phyloP scores from a whole-genome alignment of 768 basidiomycete species.

The Imleria badia region DNA sequence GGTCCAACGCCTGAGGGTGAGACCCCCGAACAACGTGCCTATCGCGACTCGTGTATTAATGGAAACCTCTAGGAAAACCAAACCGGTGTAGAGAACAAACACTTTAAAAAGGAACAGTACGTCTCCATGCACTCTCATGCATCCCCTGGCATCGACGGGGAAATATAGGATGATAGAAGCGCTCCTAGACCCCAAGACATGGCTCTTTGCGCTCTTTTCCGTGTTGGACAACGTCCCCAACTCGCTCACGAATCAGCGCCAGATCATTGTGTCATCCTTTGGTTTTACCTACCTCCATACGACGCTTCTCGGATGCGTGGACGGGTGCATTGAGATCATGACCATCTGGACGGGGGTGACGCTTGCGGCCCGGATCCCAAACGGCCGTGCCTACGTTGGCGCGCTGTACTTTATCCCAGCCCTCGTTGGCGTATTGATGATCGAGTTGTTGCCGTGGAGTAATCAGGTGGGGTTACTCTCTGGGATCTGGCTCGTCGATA shows the following conservation, averaged over 20 bases:
- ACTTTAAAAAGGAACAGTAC: slow-evolving; percentile 77
- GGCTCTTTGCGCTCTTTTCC: slow-evolving; percentile 72
- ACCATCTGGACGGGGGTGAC: slow-evolving; percentile 68
- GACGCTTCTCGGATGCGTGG: slow-evolving; percentile 67
- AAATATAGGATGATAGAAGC: slow-evolving; percentile 62
- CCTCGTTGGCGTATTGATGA: slow-evolving; percentile 57
- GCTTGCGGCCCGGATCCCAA: slow-evolving; percentile 52
- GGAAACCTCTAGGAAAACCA: slow-evolving; percentile 54
- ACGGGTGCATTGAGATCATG: slow-evolving; percentile 62
- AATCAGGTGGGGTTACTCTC: slow-evolving; percentile 67
- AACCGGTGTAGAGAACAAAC: slow-evolving; percentile 81
- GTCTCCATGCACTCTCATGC: slow-evolving; percentile 23
- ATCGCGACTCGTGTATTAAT: neutral
- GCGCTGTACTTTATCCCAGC: slow-evolving; percentile 65
- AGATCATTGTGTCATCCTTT: slow-evolving; percentile 64
- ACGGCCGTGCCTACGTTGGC: slow-evolving; percentile 64
- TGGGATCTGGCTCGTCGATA: slow-evolving; percentile 36
- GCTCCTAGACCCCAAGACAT: slow-evolving; percentile 66
- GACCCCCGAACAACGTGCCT: neutral
- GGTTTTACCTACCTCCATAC: slow-evolving; percentile 66
- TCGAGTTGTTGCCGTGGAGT: slow-evolving; percentile 64
- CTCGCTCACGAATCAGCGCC: slow-evolving; percentile 63
- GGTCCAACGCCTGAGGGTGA: slow-evolving; percentile 61
- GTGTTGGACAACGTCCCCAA: slow-evolving; percentile 63
- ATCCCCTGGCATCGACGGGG: neutral